Conservation (phyloP, 2,329 filamentous ascomycete genomes). For the Pseudogymnoascus sp. region DNA sequence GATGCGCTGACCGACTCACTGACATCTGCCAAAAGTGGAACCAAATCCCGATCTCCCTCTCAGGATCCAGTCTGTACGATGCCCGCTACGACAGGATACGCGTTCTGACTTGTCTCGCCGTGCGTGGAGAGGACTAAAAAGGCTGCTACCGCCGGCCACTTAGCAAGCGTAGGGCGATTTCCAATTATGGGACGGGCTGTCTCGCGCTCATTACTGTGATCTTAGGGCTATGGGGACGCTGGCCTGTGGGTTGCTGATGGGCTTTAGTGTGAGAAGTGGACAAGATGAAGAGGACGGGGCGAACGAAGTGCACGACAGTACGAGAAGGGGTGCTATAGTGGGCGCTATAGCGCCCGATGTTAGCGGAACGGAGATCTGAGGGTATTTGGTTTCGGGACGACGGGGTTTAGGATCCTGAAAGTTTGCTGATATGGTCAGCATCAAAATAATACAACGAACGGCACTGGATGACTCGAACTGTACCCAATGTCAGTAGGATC, state of each 20-base stretch:
- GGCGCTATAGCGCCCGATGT: not conserved
- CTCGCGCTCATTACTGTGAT: not conserved
- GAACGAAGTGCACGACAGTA: not conserved
- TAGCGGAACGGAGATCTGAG: conserved; percentile 2
- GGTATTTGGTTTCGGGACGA: conserved; percentile 3
- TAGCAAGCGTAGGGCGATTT: not conserved
- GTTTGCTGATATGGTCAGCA: not conserved
- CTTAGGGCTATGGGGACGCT: not conserved
- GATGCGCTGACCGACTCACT: not conserved
- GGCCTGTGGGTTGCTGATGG: not conserved
- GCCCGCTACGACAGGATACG: not conserved
- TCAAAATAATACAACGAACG: not conserved
- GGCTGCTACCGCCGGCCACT: not conserved
- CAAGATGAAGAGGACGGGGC: not conserved
- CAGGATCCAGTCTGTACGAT: not conserved
- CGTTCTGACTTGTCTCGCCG: not conserved
- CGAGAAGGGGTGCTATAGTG: not conserved
- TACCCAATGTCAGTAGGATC: not conserved
- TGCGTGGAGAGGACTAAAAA: not conserved
- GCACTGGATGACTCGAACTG: not conserved
- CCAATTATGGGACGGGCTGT: not conserved
- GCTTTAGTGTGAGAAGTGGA: not conserved
- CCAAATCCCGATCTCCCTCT: conserved; percentile 1
- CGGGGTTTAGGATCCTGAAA: not conserved
- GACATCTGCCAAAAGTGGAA: conserved; percentile 5